A percentile compares a stretch with the other conserved stretches of the same genome.
Evolutionary conservation across 2,329 filamentous ascomycete species (phyloP).

Genomic region (Talaromyces marneffei): DNA sequence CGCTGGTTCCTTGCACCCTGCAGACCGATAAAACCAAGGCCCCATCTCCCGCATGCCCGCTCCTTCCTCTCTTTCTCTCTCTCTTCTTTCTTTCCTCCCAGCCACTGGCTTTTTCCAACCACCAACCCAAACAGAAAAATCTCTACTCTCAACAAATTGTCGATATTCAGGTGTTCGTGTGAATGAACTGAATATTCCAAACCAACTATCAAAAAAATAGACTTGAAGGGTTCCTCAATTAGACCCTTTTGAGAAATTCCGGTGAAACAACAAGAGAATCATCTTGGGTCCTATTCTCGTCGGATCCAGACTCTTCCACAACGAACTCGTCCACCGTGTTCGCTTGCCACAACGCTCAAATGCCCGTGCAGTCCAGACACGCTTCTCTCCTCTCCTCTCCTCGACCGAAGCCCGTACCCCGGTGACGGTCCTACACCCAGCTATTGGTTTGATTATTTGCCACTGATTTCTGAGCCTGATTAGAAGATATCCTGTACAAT

Average conservation of each 20-base stretch:
- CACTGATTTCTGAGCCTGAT: constrained; percentile 27
- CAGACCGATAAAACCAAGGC: constrained; percentile 8
- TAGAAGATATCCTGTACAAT: constrained; percentile 45
- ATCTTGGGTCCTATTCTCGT: constrained; percentile 1
- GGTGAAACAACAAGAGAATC: background rate
- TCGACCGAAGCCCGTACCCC: constrained; percentile 37
- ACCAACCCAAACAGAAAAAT: background rate
- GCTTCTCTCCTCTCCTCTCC: constrained; percentile 35
- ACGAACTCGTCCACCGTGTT: constrained; percentile 14
- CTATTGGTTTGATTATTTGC: constrained; percentile 14
- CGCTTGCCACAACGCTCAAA: constrained; percentile 34
- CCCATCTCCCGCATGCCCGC: background rate
- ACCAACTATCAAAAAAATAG: background rate
- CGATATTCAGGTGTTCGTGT: constrained; percentile 1
- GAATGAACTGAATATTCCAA: background rate
- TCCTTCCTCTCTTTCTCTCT: background rate
- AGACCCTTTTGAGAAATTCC: background rate
- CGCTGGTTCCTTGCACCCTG: constrained; percentile 7
- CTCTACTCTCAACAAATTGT: background rate
- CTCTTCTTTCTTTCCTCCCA: constrained; percentile 9
- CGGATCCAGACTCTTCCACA: constrained; percentile 11
- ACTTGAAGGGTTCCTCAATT: background rate
- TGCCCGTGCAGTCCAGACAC: constrained; percentile 38
- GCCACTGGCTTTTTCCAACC: constrained; percentile 12
- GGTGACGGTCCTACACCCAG: constrained; percentile 36